Evolutionary conservation across 495 filamentous ascomycete genomes (phyloP).

Genomic region (Entonaema liquescens): DNA sequence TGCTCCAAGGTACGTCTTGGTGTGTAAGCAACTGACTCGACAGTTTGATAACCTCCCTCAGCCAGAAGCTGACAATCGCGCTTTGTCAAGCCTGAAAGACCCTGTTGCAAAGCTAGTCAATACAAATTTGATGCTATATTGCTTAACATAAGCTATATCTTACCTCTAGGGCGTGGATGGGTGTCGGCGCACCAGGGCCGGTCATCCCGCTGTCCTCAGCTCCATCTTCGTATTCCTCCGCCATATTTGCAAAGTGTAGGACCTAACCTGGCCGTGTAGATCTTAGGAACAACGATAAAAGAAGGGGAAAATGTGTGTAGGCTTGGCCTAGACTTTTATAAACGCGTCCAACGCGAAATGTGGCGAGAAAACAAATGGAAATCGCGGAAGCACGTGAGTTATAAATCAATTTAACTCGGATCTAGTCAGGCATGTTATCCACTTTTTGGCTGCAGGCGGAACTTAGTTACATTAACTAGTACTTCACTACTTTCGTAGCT

Average conservation of each 20-base stretch:
- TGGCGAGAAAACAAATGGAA: slow-evolving; percentile 41
- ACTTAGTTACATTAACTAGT: background rate
- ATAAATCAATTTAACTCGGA: slow-evolving; percentile 8
- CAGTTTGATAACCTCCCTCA: slow-evolving; percentile 92
- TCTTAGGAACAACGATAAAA: background rate
- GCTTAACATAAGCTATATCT: slow-evolving; percentile 12
- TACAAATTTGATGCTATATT: background rate
- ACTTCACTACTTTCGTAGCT: background rate
- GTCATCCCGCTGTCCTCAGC: slow-evolving; percentile 61
- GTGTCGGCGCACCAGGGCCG: slow-evolving; percentile 93
- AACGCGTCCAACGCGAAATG: slow-evolving; percentile 44
- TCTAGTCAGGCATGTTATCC: slow-evolving; percentile 1
- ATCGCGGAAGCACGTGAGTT: slow-evolving; percentile 47
- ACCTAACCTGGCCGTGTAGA: background rate
- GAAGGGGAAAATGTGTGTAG: background rate
- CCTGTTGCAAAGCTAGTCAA: slow-evolving; percentile 56
- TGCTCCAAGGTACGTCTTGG: slow-evolving; percentile 86
- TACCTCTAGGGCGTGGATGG: slow-evolving; percentile 90
- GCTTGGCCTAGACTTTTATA: slow-evolving; percentile 8
- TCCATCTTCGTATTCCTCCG: slow-evolving; percentile 55
- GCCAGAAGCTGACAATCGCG: slow-evolving; percentile 92
- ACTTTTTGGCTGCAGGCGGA: background rate
- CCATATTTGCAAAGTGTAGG: slow-evolving; percentile 27
- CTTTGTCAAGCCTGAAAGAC: slow-evolving; percentile 84
- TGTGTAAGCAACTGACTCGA: slow-evolving; percentile 95